Percentiles rank a stretch among this genome's conserved stretches.
Conservation (phyloP, 805 yeast genomes). For the Spathaspora hagerdaliae region DNA sequence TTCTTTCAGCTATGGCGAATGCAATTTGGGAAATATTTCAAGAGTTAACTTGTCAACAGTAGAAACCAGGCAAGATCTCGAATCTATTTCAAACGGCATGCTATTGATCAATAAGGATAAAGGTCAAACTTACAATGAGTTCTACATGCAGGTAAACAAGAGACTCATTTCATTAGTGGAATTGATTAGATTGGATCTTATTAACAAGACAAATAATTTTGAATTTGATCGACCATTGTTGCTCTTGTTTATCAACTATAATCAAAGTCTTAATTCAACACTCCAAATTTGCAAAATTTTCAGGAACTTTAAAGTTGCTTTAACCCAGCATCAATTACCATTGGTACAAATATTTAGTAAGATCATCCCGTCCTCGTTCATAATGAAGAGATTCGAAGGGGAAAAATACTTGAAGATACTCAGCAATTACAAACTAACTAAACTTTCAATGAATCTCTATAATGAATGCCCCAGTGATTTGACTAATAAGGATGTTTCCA, state of each 20-base stretch:
- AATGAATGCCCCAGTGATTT: slow-evolving; percentile 46
- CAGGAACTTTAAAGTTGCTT: slow-evolving; percentile 39
- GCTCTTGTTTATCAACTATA: slow-evolving; percentile 46
- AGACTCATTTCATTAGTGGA: slow-evolving; percentile 31
- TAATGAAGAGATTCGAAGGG: slow-evolving; percentile 17
- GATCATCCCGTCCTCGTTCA: slow-evolving; percentile 26
- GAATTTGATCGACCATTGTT: slow-evolving; percentile 47
- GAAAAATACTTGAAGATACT: slow-evolving; percentile 20
- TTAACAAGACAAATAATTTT: slow-evolving; percentile 36
- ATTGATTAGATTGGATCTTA: slow-evolving; percentile 34
- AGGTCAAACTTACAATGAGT: slow-evolving; percentile 19
- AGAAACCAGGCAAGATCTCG: slow-evolving; percentile 26
- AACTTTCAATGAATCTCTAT: slow-evolving; percentile 52
- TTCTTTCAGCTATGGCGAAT: slow-evolving; percentile 41
- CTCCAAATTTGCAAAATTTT: slow-evolving; percentile 45
- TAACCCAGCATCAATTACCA: slow-evolving; percentile 37
- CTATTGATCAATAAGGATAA: slow-evolving; percentile 20
- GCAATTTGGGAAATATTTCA: slow-evolving; percentile 46
- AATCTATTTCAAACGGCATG: slow-evolving; percentile 25
- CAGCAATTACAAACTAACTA: slow-evolving; percentile 34
- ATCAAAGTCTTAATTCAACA: slow-evolving; percentile 39
- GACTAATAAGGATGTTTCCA: slow-evolving; percentile 10
- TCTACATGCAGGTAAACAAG: slow-evolving; percentile 27
- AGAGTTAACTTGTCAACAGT: slow-evolving; percentile 23
- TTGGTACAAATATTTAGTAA: slow-evolving; percentile 36